Base-by-base conservation (phyloP, 371 early-diverging fungal genomes). In the Phascolomyces articulosus region DNA sequence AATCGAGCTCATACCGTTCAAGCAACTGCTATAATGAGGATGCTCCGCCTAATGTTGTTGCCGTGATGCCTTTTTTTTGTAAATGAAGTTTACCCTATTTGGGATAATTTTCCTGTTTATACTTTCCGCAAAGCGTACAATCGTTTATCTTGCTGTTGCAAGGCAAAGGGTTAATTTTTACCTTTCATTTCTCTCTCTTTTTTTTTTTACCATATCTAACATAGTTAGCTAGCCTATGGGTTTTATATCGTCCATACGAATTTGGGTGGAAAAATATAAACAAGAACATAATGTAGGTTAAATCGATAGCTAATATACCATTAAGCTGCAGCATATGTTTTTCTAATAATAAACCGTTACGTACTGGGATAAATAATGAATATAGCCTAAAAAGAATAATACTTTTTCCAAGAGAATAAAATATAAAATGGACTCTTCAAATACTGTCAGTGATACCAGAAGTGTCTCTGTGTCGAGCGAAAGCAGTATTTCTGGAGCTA, bases 191-290 rank as follows among this genome's bases (percentile, higher is more conserved):
- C n/a, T 24, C 15, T 23, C 15, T 13, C 7, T 51, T 24, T 8
- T 51, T 7, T 24, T 24, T 51, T 44, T 16, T n/a, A 13, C 8
- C 15, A 13, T 44, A 44, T 44, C 8, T 13, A 11, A 1, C 7
- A 24, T 7, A 23, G 23, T 13, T 44, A 0, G 16, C 6, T 13
- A 24, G 23, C 23, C 51, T 20, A 51, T 51, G 51, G 51, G 51
- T 10, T 51, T 51, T 51, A 24, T 51, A 51, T 23, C 51, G 51
- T 51, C 51, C 20, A 51, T 51, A 51, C 51, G 51, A 24, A 23
- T 51, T 23, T 51, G 51, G 51, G 21, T 51, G 51, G 4, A 7
- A 6, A 51, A 51, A 23, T 23, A 24, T 51, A 51, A 51, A 23
- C 51, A 51, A 20, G 51, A 51, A 8, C 9, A 51, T 13, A 4